Conservation (phyloP, 129 eudicot species). For the Flaveria trinervia region DNA sequence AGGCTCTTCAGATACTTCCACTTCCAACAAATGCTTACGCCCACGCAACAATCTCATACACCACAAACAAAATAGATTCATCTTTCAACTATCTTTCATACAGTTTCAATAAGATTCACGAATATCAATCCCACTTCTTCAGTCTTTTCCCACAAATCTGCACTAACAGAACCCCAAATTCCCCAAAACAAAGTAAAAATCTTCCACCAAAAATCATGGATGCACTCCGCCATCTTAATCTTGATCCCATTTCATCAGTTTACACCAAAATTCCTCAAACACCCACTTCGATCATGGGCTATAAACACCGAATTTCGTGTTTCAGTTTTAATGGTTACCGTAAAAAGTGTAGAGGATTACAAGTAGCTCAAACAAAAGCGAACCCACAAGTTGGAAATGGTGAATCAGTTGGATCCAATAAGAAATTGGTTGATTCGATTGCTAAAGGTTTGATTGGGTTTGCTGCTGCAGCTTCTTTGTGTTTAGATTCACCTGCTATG, state of each 20-base stretch:
- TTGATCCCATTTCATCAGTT: constrained; percentile 48
- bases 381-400: constrained; percentile 16
- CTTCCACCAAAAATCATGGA: constrained; percentile 42
- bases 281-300: constrained; percentile 45
- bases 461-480: constrained; percentile 75
- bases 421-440: constrained; percentile 39
- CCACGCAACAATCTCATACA: constrained; percentile 39
- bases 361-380: constrained; percentile 23
- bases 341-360: constrained; percentile 25
- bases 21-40: constrained; percentile 6
- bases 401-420: constrained; percentile 25
- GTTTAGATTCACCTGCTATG: constrained; percentile 60
- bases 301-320: constrained; percentile 30
- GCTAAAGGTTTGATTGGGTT: constrained; percentile 66
- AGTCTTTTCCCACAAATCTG: background rate
- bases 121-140: constrained; percentile 13
- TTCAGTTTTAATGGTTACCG: constrained; percentile 18
- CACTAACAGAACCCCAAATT: background rate
- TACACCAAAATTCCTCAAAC: constrained; percentile 24
- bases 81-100: constrained; percentile 21
- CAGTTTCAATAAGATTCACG: constrained; percentile 24
- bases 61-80: constrained; percentile 43
- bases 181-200: background rate
- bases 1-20: constrained; percentile 40
- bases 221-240: constrained; percentile 40